Evolutionary conservation across 495 filamentous ascomycete genomes (phyloP).

Genomic region (Penicillium coprophilum): DNA sequence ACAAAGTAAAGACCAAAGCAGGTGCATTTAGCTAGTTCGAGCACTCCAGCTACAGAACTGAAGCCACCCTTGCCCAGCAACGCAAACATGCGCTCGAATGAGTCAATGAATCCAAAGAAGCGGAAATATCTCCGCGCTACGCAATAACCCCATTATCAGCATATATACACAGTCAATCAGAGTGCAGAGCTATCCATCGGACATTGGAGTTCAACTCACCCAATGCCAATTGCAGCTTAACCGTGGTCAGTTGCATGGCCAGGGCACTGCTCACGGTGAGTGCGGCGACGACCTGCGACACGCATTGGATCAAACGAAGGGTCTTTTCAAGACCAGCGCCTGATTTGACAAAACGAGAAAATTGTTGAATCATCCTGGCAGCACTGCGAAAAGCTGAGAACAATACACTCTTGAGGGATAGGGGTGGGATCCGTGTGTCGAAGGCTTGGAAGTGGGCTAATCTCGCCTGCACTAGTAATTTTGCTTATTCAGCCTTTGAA

Average conservation of each 20-base stretch:
- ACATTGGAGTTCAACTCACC: constrained; percentile 21
- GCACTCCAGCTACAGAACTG: constrained; percentile 19
- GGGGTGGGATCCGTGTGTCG: constrained; percentile 9
- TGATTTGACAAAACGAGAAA: constrained; percentile 38
- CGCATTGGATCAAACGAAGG: constrained; percentile 59
- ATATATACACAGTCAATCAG: background rate
- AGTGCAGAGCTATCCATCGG: background rate
- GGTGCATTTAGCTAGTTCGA: constrained; percentile 40
- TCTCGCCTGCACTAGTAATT: constrained; percentile 1
- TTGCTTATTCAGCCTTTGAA: constrained; percentile 22
- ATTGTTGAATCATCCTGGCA: constrained; percentile 25
- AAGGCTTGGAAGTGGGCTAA: constrained; percentile 7
- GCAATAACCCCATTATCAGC: constrained; percentile 1
- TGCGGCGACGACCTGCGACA: constrained; percentile 48
- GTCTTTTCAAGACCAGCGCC: constrained; percentile 59
- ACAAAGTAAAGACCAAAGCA: constrained; percentile 42
- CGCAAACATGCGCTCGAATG: constrained; percentile 50
- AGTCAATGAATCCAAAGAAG: constrained; percentile 61
- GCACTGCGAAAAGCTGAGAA: background rate
- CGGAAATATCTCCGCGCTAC: constrained; percentile 57
- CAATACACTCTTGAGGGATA: background rate
- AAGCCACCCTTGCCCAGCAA: constrained; percentile 25
- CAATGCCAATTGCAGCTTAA: constrained; percentile 38
- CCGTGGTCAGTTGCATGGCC: constrained; percentile 28
- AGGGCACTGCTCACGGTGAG: constrained; percentile 30